Evolutionary conservation across 768 basidiomycete species (phyloP).

Genomic region (Tricholoma flavovirens): DNA sequence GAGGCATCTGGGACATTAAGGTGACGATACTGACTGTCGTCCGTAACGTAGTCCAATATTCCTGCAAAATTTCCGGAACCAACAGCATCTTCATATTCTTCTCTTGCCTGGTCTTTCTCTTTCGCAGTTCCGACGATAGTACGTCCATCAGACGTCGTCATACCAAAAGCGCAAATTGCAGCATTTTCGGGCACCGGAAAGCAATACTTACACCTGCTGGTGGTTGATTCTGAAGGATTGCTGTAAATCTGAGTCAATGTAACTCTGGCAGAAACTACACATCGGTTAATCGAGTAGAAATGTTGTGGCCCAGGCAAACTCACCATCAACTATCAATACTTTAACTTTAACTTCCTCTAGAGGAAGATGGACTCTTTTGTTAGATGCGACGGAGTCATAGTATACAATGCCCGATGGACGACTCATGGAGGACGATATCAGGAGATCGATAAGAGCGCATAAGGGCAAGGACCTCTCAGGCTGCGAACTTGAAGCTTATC

Average conservation of each 20-base stretch:
- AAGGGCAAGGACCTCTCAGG: neutral
- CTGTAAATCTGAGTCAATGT: conserved; percentile 34
- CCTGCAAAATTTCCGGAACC: conserved; percentile 35
- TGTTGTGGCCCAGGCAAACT: conserved; percentile 4
- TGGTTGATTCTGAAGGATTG: conserved; percentile 32
- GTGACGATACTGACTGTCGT: conserved; percentile 38
- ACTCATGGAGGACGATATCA: conserved; percentile 9
- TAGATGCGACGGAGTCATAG: conserved; percentile 1
- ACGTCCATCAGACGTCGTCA: conserved; percentile 39
- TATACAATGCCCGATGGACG: conserved; percentile 17
- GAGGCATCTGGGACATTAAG: neutral
- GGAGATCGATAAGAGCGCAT: neutral
- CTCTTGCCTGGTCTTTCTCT: conserved; percentile 39
- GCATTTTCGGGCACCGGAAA: conserved; percentile 55
- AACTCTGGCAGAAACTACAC: conserved; percentile 39
- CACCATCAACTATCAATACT: conserved; percentile 40
- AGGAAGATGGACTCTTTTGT: conserved; percentile 22
- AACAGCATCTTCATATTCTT: conserved; percentile 35
- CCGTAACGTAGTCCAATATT: conserved; percentile 42
- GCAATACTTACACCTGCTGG: conserved; percentile 44
- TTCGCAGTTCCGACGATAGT: conserved; percentile 40
- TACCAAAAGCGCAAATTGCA: conserved; percentile 50
- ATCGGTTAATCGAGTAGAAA: neutral
- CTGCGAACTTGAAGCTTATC: neutral
- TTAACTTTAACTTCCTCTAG: conserved; percentile 37